Percentiles rank a stretch among this genome's conserved stretches.
phyloP scores from a whole-genome alignment of 306 rosid species.

The Carpinus fangiana region DNA sequence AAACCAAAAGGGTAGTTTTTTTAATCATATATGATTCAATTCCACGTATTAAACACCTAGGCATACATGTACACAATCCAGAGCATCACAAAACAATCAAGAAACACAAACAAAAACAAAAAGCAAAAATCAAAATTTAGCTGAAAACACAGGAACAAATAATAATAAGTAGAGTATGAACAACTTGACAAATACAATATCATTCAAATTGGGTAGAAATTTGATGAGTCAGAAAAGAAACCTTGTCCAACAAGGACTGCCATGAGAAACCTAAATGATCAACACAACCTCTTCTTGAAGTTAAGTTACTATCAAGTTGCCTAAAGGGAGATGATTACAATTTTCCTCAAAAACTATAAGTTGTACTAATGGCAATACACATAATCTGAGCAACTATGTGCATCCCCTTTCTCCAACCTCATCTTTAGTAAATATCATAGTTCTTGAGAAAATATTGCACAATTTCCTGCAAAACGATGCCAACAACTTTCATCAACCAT shows the following conservation, averaged over 20 bases:
- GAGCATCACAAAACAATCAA: background rate
- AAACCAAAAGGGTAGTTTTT: too few relatives aligned
- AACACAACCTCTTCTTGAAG: constrained; percentile 27
- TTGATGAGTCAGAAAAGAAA: constrained; percentile 7
- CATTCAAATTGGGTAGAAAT: background rate
- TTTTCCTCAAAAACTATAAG: constrained; percentile 20
- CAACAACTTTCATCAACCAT: constrained; percentile 2
- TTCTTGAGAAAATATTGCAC: constrained; percentile 32
- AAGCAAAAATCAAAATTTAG: background rate
- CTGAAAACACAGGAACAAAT: background rate
- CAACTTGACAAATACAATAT: background rate
- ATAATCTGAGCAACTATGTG: constrained; percentile 23
- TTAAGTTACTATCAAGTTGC: constrained; percentile 32
- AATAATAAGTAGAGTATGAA: background rate
- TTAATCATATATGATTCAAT: too few relatives aligned
- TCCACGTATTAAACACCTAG: too few relatives aligned
- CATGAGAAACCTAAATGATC: constrained; percentile 16
- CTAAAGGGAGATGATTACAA: constrained; percentile 27
- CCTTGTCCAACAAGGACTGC: constrained; percentile 17
- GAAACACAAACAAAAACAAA: background rate
- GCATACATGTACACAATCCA: too few relatives aligned
- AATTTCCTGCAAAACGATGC: constrained; percentile 46
- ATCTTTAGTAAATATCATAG: constrained; percentile 28
- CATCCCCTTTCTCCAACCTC: constrained; percentile 32
- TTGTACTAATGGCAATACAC: constrained; percentile 21